Evolutionary conservation across 768 basidiomycete species (phyloP).

Genomic region (Lentinus brumalis): DNA sequence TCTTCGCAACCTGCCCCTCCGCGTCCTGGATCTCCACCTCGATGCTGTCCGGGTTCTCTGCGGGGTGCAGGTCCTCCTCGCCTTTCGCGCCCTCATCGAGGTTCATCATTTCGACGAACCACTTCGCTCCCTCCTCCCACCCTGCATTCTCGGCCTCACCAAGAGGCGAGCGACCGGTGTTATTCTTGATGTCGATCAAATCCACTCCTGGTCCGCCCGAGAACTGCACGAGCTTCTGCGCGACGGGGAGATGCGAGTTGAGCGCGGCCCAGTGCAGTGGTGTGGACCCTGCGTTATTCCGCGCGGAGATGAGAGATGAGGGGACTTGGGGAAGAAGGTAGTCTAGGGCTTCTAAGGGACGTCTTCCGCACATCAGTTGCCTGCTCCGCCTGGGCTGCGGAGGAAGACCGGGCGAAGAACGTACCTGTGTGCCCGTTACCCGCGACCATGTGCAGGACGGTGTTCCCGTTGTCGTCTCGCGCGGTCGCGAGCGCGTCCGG

Average conservation of each 20-base stretch:
- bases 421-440: conserved; percentile 90
- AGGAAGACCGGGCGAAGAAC: conserved; percentile 21
- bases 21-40: conserved; percentile 75
- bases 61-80: conserved; percentile 40
- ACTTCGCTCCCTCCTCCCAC: conserved; percentile 84
- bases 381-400: conserved; percentile 13
- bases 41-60: conserved; percentile 44
- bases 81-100: conserved; percentile 52
- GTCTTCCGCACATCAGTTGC: conserved; percentile 49
- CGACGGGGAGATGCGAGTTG: conserved; percentile 71
- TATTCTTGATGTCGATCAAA: conserved; percentile 77
- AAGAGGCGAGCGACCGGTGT: conserved; percentile 72
- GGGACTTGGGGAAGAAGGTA: conserved; percentile 66
- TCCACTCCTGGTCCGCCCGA: conserved; percentile 60
- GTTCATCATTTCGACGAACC: conserved; percentile 82
- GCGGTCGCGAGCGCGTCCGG: conserved; percentile 45
- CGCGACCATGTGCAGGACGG: conserved; percentile 81
- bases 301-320: conserved; percentile 55
- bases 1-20: conserved; percentile 65
- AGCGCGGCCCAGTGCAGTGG: conserved; percentile 91
- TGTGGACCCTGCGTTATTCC: conserved; percentile 77
- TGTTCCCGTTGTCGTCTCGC: conserved; percentile 79
- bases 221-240: conserved; percentile 60
- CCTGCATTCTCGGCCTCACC: conserved; percentile 78
- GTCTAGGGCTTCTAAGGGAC: conserved; percentile 67